A percentile compares a stretch with the other conserved stretches of the same genome.
These are phyloP conservation scores for Zalerion maritima DNA, from an alignment of 495 filamentous ascomycete species.

Conservation along the genomic window DNA sequence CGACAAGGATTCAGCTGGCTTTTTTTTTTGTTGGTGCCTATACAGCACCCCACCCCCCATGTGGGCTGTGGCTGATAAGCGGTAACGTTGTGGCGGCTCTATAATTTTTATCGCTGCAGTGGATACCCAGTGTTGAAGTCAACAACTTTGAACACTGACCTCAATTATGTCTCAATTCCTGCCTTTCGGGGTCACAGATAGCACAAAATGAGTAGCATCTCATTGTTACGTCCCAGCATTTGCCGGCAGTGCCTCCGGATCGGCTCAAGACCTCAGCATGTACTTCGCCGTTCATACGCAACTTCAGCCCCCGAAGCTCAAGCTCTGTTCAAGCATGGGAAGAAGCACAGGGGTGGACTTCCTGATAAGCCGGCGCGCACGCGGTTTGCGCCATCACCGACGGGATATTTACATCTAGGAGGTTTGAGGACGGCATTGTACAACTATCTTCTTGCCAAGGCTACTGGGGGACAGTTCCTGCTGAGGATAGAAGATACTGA, in stretches of 20 bases:
- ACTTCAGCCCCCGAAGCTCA: neutral
- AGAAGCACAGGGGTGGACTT: too few species aligned
- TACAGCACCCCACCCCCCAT: too few species aligned
- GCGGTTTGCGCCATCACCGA: conserved; percentile 91
- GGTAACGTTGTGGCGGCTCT: too few species aligned
- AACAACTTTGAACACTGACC: too few species aligned
- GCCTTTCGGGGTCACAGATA: too few species aligned
- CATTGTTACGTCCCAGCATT: conserved; percentile 8
- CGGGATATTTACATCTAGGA: conserved; percentile 83
- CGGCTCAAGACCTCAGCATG: conserved; percentile 9
- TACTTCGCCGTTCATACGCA: conserved; percentile 11
- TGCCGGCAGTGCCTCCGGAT: conserved; percentile 7
- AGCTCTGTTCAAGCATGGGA: neutral
- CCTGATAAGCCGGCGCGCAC: conserved; percentile 63
- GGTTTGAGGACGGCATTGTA: conserved; percentile 82
- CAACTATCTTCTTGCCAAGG: conserved; percentile 78
- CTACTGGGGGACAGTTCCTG: conserved; percentile 84
- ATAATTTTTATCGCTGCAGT: too few species aligned
- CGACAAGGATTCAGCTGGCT: too few species aligned
- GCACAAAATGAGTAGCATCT: conserved; percentile 14
- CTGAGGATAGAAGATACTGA: conserved; percentile 93
- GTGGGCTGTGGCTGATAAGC: too few species aligned
- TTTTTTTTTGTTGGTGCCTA: too few species aligned
- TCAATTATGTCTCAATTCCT: too few species aligned
- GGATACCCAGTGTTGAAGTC: too few species aligned